A percentile compares a stretch with the other conserved stretches of the same genome.
Conservation (phyloP, 805 yeast species). For the Lipomyces spencermartinsiae region DNA sequence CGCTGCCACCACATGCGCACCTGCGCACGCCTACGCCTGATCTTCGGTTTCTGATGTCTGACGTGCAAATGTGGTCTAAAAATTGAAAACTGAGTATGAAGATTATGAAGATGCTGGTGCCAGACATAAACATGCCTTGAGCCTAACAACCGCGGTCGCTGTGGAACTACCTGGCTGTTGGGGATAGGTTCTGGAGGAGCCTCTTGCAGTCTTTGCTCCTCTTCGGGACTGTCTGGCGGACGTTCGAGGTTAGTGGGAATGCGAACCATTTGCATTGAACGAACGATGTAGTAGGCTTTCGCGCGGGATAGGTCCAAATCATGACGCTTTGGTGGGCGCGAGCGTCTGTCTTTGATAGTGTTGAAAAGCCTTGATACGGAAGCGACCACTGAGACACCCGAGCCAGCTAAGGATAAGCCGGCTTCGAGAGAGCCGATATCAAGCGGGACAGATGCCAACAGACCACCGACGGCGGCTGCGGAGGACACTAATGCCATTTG, state of each 20-base stretch:
- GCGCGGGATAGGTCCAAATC: conserved; percentile 17
- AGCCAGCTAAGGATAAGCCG: conserved; percentile 20
- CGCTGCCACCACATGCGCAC: conserved; percentile 33
- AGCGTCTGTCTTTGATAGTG: conserved; percentile 10
- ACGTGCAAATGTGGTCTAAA: not conserved
- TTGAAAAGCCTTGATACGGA: conserved; percentile 13
- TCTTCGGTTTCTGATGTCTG: not conserved
- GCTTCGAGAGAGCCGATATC: conserved; percentile 21
- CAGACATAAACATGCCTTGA: conserved; percentile 15
- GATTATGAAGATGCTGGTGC: conserved; percentile 9
- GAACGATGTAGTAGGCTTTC: conserved; percentile 24
- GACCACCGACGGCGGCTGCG: not conserved
- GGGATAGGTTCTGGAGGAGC: conserved; percentile 3
- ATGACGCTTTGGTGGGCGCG: conserved; percentile 22
- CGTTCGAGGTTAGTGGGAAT: conserved; percentile 29
- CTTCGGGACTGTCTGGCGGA: conserved; percentile 7
- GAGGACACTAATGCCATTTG: not conserved
- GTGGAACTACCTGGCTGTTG: conserved; percentile 2
- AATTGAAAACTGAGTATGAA: conserved; percentile 1
- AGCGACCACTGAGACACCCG: conserved; percentile 22
- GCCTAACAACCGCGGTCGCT: conserved; percentile 11
- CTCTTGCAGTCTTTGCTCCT: not conserved
- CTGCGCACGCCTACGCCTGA: not conserved
- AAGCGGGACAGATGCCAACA: conserved; percentile 8
- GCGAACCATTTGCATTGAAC: conserved; percentile 26